Conservation (phyloP, 331 rosid species). For the Rhamnella rubrinervis region DNA sequence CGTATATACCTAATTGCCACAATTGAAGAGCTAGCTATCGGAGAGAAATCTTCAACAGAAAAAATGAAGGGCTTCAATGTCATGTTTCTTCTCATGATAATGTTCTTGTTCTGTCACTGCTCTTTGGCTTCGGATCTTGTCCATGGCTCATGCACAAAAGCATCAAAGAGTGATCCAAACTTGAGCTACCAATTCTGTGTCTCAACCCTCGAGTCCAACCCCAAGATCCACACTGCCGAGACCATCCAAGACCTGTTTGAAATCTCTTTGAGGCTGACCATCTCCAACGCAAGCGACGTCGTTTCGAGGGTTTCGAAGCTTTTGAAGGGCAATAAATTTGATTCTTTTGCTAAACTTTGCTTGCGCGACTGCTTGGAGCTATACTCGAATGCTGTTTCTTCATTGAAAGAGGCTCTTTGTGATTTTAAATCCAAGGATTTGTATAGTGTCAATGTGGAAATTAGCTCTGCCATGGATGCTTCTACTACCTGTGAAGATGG, state of each 20-base stretch:
- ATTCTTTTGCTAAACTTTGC: constrained; percentile 30
- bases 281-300: constrained; percentile 43
- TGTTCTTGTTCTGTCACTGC: constrained; percentile 14
- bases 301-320: constrained; percentile 31
- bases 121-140: constrained; percentile 32
- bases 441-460: constrained; percentile 16
- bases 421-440: constrained; percentile 48
- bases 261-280: constrained; percentile 34
- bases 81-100: constrained; percentile 1
- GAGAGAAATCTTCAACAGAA: not conserved
- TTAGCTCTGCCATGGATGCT: constrained; percentile 53
- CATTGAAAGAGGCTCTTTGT: constrained; percentile 30
- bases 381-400: constrained; percentile 39
- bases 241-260: constrained; percentile 37
- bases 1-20: too few relatives aligned
- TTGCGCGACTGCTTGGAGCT: constrained; percentile 46
- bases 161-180: constrained; percentile 52
- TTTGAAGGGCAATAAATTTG: constrained; percentile 22
- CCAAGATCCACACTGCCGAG: constrained; percentile 16
- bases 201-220: constrained; percentile 32
- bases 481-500: constrained; percentile 59
- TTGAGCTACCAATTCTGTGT: constrained; percentile 51
- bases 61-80: not conserved
- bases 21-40: too few relatives aligned
- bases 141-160: constrained; percentile 43